Base-by-base conservation (phyloP, 148 eudicot genomes). In the Mesembryanthemum crystallinum region DNA sequence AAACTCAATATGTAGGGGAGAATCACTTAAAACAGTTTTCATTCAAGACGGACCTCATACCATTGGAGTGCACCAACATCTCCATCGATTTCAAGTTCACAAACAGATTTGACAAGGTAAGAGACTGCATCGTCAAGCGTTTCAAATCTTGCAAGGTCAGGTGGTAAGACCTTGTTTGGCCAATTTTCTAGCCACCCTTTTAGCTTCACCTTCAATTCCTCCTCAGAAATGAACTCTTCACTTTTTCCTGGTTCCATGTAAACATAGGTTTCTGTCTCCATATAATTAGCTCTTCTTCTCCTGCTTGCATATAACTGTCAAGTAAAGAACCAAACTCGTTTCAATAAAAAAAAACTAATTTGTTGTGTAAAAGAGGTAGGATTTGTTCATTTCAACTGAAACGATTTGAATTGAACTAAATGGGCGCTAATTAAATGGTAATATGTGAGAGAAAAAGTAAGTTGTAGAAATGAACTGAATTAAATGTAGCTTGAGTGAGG, bases 31-130 rank as follows among this genome's bases (percentile, higher is more conserved):
- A 54, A 25, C 8, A 47, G 5, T 23, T 23, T n/a, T 58, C 3
- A 28, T 52, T 90, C 89, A 73, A 93, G 83, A n/a, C 94, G 84
- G 75, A 94, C 94, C 78, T 87, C 78, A 17, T 85, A 94, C 98
- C 98, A 91, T 72, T 94, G 98, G 72, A 91, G 55, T 1, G 98
- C 86, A 77, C 98, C 98, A 37, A 90, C 98, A 82, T 88, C 95
- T 33, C 97, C 97, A 79, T 86, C 95, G 24, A 94, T 86, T 76
- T 91, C 97, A 51, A 94, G 92, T 81, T 94, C 97, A 77, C 97
- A 94, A 43, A 89, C 98, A 73, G 89, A 91, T 20, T 85, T 89
- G 0, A 91, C 90, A 4, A 94, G 86, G 72, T 81, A 89, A 0
- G 81, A 45, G 69, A 91, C 97, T 49, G 92, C 97, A 72, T 88